Evolutionary conservation across 805 yeast species (phyloP), one percentile per base, ranked within the genome.

Genomic region (Clavispora phyllophila): DNA sequence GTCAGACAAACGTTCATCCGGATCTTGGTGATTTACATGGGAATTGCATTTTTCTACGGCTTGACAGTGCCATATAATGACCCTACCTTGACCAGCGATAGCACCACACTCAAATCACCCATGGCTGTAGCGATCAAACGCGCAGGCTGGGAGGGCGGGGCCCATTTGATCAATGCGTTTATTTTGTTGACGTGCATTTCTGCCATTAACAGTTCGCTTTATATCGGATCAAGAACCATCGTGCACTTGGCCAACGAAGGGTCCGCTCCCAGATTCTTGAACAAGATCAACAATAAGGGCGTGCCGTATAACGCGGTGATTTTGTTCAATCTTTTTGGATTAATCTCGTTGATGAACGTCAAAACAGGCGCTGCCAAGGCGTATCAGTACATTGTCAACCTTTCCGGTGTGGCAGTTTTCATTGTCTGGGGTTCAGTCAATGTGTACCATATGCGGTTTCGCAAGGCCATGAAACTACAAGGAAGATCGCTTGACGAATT

Each of bases 201-300:
- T 25, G 85, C 90, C 5, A 78, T 82, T 54, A 84, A 84, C 62
- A 73, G 84, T 33, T 76, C 84, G 27, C 78, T 83, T 40, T 84
- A 78, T 59, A 73, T 83, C 58, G 87, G 85, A 9, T 78, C 87
- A 3, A 70, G 90, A 58, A 75, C 87, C 1, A 66, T 84, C 12
- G 77, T 82, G 48, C 79, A 76, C 42, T 72, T 83, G 71, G 81
- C 88, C 5, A 66, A 73, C 46, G 80, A 75, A 42, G 79, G 81
- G 1, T 69, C 71, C 45, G 86, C 84, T 0, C 87, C 87, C 33
- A 63, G 65, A 55, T 54, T 79, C 42, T 68, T 84, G 44, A 69
- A 69, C 2, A 70, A 65, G 48, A 76, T 79, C 25, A 74, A 75
- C 52, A 72, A 67, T 43, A 63, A 69, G 37, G 90, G 89, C 45